Percentiles rank a stretch among this genome's conserved stretches.
These are phyloP conservation scores for Flaveria sonorensis DNA, from an alignment of 129 eudicot genomes.

Conservation along the genomic window DNA sequence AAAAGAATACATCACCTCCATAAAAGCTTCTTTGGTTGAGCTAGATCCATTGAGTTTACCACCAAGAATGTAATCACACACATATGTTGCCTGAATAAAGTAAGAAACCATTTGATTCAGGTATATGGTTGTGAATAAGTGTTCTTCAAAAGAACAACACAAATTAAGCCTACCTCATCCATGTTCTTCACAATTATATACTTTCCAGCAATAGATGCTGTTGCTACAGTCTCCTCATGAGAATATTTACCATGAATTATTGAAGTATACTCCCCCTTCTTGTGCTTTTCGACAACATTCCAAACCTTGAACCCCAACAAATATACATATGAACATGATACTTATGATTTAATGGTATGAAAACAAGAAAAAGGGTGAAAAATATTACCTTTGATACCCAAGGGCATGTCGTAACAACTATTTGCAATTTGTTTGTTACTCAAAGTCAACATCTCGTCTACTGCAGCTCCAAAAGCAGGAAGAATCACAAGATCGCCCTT, in stretches of 20 bases:
- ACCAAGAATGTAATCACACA: conserved; percentile 95
- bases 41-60: conserved; percentile 93
- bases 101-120: conserved; percentile 6
- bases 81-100: conserved; percentile 70
- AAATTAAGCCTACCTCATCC: conserved; percentile 58
- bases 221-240: conserved; percentile 93
- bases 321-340: conserved; percentile 17
- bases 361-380: not conserved
- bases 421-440: conserved; percentile 82
- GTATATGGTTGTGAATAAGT: conserved; percentile 6
- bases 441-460: conserved; percentile 76
- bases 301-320: conserved; percentile 60
- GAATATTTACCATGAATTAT: conserved; percentile 85
- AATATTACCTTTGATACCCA: conserved; percentile 84
- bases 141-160: conserved; percentile 4
- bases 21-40: conserved; percentile 85
- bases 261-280: conserved; percentile 86
- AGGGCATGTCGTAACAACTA: conserved; percentile 97
- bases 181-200: conserved; percentile 82
- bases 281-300: conserved; percentile 91
- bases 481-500: conserved; percentile 89
- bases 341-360: conserved; percentile 9
- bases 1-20: conserved; percentile 50
- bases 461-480: conserved; percentile 99
- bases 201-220: conserved; percentile 96